These are phyloP conservation scores for Zizania latifolia DNA, from an alignment of 176 grass and related monocot genomes.

Conservation along the genomic window DNA sequence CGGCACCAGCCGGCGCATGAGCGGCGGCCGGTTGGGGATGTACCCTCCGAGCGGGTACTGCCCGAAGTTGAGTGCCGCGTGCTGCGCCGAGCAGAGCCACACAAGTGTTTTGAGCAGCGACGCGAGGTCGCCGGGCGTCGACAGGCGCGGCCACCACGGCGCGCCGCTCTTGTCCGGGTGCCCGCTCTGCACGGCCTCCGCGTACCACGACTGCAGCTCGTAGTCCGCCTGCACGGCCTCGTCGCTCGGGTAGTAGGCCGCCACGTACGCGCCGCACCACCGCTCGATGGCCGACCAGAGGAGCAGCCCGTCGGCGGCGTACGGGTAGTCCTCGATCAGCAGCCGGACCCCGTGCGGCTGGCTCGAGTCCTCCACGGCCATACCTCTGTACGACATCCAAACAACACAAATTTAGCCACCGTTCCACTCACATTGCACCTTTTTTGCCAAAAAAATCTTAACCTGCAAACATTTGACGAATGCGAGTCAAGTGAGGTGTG, in stretches of 20 bases:
- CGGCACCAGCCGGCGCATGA: constrained; percentile 89
- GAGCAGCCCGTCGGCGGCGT: constrained; percentile 79
- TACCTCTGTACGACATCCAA: constrained; percentile 43
- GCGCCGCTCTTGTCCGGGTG: constrained; percentile 71
- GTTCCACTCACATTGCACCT: not conserved
- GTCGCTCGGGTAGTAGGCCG: constrained; percentile 53
- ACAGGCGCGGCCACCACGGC: constrained; percentile 84
- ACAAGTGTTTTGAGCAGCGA: constrained; percentile 76
- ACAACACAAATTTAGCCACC: not conserved
- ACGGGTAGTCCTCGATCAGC: constrained; percentile 91
- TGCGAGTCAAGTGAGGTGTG: not conserved
- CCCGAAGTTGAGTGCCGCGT: constrained; percentile 94
- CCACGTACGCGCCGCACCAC: constrained; percentile 61
- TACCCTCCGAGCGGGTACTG: constrained; percentile 96
- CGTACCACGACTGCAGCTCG: constrained; percentile 89
- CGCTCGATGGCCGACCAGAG: constrained; percentile 71
- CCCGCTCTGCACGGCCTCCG: constrained; percentile 62
- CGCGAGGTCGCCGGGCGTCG: constrained; percentile 38
- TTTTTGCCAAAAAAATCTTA: too few species aligned
- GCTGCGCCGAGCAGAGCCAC: constrained; percentile 91
- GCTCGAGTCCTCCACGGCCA: constrained; percentile 76
- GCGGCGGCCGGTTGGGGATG: constrained; percentile 85
- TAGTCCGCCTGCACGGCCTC: constrained; percentile 45
- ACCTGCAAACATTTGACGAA: not conserved
- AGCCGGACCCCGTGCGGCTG: constrained; percentile 69